Conservation (phyloP, 78 protist species). For the Isochrysis galbana region DNA sequence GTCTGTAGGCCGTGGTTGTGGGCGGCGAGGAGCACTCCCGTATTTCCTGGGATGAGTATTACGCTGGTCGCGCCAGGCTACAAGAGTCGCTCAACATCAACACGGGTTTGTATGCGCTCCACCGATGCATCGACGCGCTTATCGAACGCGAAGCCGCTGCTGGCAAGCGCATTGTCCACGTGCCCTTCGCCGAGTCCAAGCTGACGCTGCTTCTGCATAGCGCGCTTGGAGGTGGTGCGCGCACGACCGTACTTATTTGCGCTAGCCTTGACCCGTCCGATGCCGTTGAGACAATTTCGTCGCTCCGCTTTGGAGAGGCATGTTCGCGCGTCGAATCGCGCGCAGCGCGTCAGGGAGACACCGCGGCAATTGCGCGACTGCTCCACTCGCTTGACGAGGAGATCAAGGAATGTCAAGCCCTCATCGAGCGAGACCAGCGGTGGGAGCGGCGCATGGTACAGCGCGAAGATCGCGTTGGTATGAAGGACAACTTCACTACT, state of each 20-base stretch:
- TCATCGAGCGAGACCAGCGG: slow-evolving; percentile 29
- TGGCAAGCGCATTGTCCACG: slow-evolving; percentile 1
- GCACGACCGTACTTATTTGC: not conserved
- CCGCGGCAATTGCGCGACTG: not conserved
- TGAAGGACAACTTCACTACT: not conserved
- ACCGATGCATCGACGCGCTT: slow-evolving; percentile 26
- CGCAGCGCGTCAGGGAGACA: too few relatives aligned
- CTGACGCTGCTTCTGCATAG: slow-evolving; percentile 33
- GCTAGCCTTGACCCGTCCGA: slow-evolving; percentile 1
- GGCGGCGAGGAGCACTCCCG: slow-evolving; percentile 15
- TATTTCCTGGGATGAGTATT: not conserved
- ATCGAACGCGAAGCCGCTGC: not conserved
- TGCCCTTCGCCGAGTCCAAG: slow-evolving; percentile 38
- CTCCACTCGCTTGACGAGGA: not conserved
- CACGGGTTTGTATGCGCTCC: slow-evolving; percentile 28
- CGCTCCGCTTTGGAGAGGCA: slow-evolving; percentile 48
- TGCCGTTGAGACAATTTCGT: slow-evolving; percentile 33
- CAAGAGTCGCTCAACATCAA: slow-evolving; percentile 26
- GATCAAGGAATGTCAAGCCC: not conserved
- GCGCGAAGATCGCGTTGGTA: not conserved
- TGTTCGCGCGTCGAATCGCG: not conserved
- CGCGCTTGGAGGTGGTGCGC: slow-evolving; percentile 28
- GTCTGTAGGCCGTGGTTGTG: too few relatives aligned
- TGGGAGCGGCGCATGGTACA: not conserved
- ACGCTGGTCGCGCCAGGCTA: not conserved